These are phyloP conservation scores for Cenchrus americanus DNA, from an alignment of 176 grass and related monocot genomes.

Conservation along the genomic window DNA sequence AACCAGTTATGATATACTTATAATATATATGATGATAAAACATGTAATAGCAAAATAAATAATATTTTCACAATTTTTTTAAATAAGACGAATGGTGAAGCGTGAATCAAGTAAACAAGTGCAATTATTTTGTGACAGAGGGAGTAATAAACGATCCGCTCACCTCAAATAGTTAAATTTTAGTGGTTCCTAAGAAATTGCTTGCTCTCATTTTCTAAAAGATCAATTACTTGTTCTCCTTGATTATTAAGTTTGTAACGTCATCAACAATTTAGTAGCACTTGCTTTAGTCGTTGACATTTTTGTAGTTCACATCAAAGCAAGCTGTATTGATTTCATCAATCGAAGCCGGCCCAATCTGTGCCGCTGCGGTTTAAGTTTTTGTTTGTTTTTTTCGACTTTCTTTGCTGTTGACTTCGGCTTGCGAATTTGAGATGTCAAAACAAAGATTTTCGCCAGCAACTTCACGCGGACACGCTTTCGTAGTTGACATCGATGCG, in stretches of 20 bases:
- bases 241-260: neutral
- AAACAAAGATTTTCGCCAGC: too few relatives aligned
- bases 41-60: too few relatives aligned
- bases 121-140: too few relatives aligned
- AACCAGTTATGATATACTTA: too few relatives aligned
- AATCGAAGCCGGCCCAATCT: neutral
- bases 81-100: too few relatives aligned
- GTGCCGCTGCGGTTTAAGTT: neutral
- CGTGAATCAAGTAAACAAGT: too few relatives aligned
- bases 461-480: neutral
- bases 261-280: neutral
- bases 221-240: neutral
- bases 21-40: too few relatives aligned
- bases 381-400: neutral
- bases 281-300: neutral
- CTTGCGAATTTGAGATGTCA: too few relatives aligned
- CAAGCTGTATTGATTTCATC: neutral
- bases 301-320: neutral
- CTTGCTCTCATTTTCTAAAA: neutral
- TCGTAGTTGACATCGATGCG: conserved; percentile 12
- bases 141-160: neutral
- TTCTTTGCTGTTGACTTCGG: neutral
- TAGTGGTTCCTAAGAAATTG: neutral
- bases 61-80: too few relatives aligned
- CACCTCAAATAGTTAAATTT: neutral